Evolutionary conservation across 495 filamentous ascomycete genomes (phyloP).

Genomic region (Hyaloscypha finlandica): DNA sequence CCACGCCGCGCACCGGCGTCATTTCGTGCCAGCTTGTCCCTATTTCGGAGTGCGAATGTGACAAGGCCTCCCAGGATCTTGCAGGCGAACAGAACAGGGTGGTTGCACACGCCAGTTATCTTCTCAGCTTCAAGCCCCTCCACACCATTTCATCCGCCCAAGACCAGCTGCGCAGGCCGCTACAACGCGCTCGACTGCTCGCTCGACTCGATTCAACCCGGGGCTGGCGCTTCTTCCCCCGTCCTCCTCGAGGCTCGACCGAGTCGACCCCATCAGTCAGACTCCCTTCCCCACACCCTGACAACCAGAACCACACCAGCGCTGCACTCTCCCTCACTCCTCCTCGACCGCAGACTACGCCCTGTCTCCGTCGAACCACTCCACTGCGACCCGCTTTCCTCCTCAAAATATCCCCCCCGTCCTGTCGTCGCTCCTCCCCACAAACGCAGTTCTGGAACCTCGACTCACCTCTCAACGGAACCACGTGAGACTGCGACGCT

Average conservation of each 20-base stretch:
- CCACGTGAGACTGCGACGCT: conserved; percentile 23
- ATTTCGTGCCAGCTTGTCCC: conserved; percentile 9
- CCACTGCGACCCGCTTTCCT: neutral
- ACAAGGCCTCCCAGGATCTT: conserved; percentile 14
- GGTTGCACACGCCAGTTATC: conserved; percentile 13
- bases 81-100: conserved; percentile 4
- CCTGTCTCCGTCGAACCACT: neutral
- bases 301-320: neutral
- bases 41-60: conserved; percentile 15
- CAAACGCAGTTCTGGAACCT: conserved; percentile 12
- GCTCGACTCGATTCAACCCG: neutral
- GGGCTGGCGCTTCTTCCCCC: conserved; percentile 17
- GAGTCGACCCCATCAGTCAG: neutral
- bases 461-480: conserved; percentile 31
- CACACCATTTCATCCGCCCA: conserved; percentile 10
- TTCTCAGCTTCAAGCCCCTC: conserved; percentile 6
- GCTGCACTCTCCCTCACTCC: conserved; percentile 1
- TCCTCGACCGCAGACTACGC: neutral
- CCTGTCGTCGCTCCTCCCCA: conserved; percentile 24
- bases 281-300: conserved; percentile 27
- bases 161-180: neutral
- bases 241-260: neutral
- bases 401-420: conserved; percentile 25
- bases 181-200: too few species aligned
- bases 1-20: conserved; percentile 7